Evolutionary conservation across 352 stramenopile genomes (phyloP), one percentile per base, ranked within the genome.

Genomic region (Hyaloperonospora arabidopsidis): DNA sequence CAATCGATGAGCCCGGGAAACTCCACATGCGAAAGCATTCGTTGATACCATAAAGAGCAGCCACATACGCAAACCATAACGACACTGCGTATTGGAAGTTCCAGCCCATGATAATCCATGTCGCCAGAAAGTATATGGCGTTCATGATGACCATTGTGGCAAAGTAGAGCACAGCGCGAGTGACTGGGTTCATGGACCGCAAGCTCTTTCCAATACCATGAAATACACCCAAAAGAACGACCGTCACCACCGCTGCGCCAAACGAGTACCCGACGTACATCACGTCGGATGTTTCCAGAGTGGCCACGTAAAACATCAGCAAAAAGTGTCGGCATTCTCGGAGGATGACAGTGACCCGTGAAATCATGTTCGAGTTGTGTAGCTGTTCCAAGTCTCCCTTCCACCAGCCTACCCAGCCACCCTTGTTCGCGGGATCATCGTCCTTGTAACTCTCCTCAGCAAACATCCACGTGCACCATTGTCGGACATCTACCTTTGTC

Each of bases 341-440:
- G 2, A 89, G 32, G 28, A 87, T 64, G n/a, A 89, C 74, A 1
- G 79, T 87, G 15, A 83, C 46, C 21, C 79, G 74, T 8, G 79
- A 72, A 47, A 87, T 85, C 72, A 78, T 70, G 47, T 84, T 84
- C 8, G 77, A 80, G 61, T 65, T 69, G 55, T 86, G 72, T 23
- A 81, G 64, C 56, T 83, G 71, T 54, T 79, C 61, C 12, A 86
- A 52, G 21, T 89, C 79, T 15, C 61, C 63, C 60, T 84, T 80
- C 79, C 79, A 89, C 79, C 79, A 89, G 15, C 57, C 70, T 49
- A 89, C 65, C 79, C 79, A 89, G n/a, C 79, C 79, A 45, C 79
- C 79, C 32, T 72, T 83, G 56, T 83, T 89, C 0, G 65, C 61
- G 34, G 67, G 55, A 38, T 88, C 78, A 19, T 82, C 66, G 57